Conservation (phyloP, 805 yeast genomes). For the Lipomyces chichibuensis region DNA sequence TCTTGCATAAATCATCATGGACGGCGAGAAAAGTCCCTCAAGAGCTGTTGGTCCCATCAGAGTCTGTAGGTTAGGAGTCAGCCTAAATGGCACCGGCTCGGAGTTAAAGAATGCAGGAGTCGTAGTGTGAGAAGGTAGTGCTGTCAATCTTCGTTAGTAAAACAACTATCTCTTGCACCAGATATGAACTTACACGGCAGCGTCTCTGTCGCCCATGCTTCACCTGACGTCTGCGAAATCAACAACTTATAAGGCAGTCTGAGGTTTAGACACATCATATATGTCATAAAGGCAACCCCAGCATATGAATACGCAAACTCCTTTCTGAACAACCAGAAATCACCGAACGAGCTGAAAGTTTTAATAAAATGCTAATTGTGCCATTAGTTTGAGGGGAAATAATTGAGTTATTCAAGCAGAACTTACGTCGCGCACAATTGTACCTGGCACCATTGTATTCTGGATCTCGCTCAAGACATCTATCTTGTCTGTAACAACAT, state of each 20-base stretch:
- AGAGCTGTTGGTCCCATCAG: constrained; percentile 91
- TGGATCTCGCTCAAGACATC: constrained; percentile 92
- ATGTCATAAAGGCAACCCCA: constrained; percentile 86
- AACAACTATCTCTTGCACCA: constrained; percentile 37
- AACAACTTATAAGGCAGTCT: constrained; percentile 94
- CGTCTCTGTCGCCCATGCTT: constrained; percentile 94
- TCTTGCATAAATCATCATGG: constrained; percentile 80
- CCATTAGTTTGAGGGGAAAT: background rate
- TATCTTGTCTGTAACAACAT: constrained; percentile 80
- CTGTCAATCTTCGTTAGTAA: constrained; percentile 12
- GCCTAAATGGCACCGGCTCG: constrained; percentile 93
- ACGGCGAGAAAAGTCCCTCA: constrained; percentile 88
- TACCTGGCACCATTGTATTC: constrained; percentile 79
- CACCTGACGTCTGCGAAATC: constrained; percentile 78
- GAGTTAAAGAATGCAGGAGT: constrained; percentile 87
- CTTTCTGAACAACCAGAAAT: constrained; percentile 95
- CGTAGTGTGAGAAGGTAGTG: constrained; percentile 51
- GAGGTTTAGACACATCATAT: constrained; percentile 89
- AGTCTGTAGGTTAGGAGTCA: constrained; percentile 93
- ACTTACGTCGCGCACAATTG: constrained; percentile 65
- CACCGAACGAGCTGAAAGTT: constrained; percentile 77
- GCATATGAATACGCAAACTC: constrained; percentile 96
- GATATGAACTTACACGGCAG: constrained; percentile 69
- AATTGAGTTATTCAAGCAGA: background rate
- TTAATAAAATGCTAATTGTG: constrained; percentile 57